Conservation (phyloP, 805 yeast genomes). For the Lipomyces anomalus region DNA sequence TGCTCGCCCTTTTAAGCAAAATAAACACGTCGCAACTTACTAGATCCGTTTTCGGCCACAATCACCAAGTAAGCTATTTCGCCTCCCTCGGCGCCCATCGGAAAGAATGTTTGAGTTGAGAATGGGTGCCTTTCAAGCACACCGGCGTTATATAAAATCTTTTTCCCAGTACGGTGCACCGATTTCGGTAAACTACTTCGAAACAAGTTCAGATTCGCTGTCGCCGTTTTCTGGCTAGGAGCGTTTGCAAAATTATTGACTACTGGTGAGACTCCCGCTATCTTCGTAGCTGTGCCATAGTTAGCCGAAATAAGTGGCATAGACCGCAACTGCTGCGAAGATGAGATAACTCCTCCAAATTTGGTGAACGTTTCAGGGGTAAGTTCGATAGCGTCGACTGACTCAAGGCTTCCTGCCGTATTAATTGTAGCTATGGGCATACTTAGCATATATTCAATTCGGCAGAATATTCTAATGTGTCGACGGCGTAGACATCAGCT, state of each 20-base stretch:
- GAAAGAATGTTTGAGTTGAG: constrained; percentile 84
- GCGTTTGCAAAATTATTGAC: constrained; percentile 46
- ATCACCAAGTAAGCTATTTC: constrained; percentile 67
- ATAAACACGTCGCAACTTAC: no score
- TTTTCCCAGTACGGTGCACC: constrained; percentile 13
- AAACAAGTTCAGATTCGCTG: constrained; percentile 76
- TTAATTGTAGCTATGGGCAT: no score
- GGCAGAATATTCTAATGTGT: no score
- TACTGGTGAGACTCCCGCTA: constrained; percentile 66
- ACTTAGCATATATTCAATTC: no score
- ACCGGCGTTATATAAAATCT: constrained; percentile 44
- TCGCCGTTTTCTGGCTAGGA: constrained; percentile 44
- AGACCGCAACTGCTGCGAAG: constrained; percentile 59
- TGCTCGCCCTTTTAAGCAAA: constrained; percentile 36
- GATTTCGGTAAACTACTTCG: constrained; percentile 68
- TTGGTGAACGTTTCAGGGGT: constrained; percentile 61
- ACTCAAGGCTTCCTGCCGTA: no score
- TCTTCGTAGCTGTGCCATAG: constrained; percentile 87
- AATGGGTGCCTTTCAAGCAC: constrained; percentile 88
- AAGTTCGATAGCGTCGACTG: constrained; percentile 48
- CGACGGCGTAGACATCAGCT: no score
- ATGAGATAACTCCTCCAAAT: constrained; percentile 67
- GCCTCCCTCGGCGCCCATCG: constrained; percentile 61
- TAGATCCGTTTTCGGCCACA: constrained; percentile 54
- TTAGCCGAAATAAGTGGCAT: constrained; percentile 56